phyloP scores from a whole-genome alignment of 225 moss, liverwort and hornwort species.

The Rhytidiadelphus loreus region DNA sequence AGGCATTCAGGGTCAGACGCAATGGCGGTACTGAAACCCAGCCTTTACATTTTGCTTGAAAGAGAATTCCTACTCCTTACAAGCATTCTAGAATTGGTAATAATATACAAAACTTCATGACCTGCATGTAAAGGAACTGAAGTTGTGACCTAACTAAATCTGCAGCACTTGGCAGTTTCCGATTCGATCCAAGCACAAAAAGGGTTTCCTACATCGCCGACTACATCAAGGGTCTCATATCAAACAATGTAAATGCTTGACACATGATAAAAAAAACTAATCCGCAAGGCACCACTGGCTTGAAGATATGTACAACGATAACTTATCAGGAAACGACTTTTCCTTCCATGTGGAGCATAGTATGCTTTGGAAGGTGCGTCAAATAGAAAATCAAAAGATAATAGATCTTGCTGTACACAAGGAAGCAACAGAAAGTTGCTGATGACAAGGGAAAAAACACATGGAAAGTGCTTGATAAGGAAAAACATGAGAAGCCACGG shows the following conservation, averaged over 20 bases:
- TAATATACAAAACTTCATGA: background rate
- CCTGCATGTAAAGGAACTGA: background rate
- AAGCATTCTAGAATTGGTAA: background rate
- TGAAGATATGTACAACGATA: conserved; percentile 6
- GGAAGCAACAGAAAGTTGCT: conserved; percentile 16
- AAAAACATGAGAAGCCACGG: background rate
- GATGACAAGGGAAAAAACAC: background rate
- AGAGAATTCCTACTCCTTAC: background rate
- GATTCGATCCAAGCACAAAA: background rate
- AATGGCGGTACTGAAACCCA: conserved; percentile 6
- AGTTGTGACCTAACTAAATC: background rate
- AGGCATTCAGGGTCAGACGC: background rate
- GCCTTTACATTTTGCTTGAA: background rate
- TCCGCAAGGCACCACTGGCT: conserved; percentile 19
- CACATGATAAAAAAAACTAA: background rate
- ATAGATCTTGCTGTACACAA: conserved; percentile 11
- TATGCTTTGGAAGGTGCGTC: conserved; percentile 11
- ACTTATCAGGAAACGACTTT: conserved; percentile 1
- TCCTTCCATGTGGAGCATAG: conserved; percentile 5
- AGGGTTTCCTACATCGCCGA: background rate
- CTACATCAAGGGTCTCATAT: conserved; percentile 1
- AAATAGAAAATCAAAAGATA: conserved; percentile 5
- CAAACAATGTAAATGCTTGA: background rate
- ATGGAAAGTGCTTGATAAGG: background rate
- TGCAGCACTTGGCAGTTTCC: background rate